Evolutionary conservation across 345 rosid genomes (phyloP).

Genomic region (Ceriops decandra): DNA sequence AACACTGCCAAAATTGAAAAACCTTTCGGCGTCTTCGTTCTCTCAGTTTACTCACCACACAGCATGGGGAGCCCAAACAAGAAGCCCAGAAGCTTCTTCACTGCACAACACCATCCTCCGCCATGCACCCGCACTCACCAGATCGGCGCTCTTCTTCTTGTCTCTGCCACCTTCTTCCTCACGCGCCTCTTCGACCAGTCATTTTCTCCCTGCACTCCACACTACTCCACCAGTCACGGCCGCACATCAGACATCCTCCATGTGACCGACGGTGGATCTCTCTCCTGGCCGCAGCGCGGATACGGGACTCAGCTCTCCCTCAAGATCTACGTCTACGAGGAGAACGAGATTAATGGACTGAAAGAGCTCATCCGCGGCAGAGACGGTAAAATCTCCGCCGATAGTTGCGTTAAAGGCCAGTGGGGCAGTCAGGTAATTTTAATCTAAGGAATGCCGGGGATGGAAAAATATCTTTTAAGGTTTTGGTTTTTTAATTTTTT

Average conservation of each 20-base stretch:
- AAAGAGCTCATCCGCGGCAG: slow-evolving; percentile 68
- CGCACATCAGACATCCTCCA: slow-evolving; percentile 15
- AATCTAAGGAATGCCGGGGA: background rate
- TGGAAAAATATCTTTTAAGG: background rate
- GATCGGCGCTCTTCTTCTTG: slow-evolving; percentile 74
- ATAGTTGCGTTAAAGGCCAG: slow-evolving; percentile 77
- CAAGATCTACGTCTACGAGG: slow-evolving; percentile 84
- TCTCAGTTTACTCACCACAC: too few species aligned
- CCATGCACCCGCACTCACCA: slow-evolving; percentile 87
- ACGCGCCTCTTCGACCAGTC: slow-evolving; percentile 72
- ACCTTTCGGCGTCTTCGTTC: too few species aligned
- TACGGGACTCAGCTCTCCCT: slow-evolving; percentile 59
- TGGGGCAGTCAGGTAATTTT: slow-evolving; percentile 89
- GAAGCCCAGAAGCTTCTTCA: slow-evolving; percentile 36
- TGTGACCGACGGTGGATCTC: slow-evolving; percentile 22
- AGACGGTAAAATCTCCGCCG: slow-evolving; percentile 50
- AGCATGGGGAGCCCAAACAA: slow-evolving; percentile 23
- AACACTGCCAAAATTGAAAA: too few species aligned
- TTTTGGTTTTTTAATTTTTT: background rate
- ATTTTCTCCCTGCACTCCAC: slow-evolving; percentile 36
- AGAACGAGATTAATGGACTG: slow-evolving; percentile 77
- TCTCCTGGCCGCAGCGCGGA: slow-evolving; percentile 61
- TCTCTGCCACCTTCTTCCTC: slow-evolving; percentile 72
- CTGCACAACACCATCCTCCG: slow-evolving; percentile 40
- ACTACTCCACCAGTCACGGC: slow-evolving; percentile 13